A percentile compares a stretch with the other conserved stretches of the same genome.
Evolutionary conservation across 2,329 filamentous ascomycete genomes (phyloP).

Genomic region (Botrytis paeoniae): DNA sequence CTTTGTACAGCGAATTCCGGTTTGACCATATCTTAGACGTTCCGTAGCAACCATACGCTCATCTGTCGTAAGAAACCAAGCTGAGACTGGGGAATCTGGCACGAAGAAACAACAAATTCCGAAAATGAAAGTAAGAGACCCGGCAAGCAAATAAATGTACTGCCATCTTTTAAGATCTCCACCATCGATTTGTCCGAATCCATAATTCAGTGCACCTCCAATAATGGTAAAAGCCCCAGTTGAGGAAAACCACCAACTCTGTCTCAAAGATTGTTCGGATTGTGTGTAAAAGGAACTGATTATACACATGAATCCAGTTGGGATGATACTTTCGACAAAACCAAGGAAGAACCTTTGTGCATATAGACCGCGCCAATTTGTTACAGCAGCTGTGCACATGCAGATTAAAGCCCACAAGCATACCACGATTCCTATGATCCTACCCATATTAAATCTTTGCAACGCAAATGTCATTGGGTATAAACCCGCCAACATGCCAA

Average conservation of each 20-base stretch:
- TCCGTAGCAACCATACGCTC: constrained; percentile 65
- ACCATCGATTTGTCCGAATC: constrained; percentile 59
- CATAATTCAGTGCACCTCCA: constrained; percentile 64
- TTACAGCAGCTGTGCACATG: constrained; percentile 66
- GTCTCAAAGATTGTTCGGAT: constrained; percentile 59
- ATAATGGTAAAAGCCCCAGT: constrained; percentile 56
- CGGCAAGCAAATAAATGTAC: constrained; percentile 51
- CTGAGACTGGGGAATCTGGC: constrained; percentile 62
- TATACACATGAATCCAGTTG: constrained; percentile 65
- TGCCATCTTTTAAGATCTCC: constrained; percentile 61
- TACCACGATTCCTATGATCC: constrained; percentile 60
- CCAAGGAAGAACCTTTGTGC: constrained; percentile 63
- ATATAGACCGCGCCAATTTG: constrained; percentile 60
- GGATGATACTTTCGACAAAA: constrained; percentile 62
- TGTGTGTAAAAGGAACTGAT: constrained; percentile 63
- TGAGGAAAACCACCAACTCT: constrained; percentile 65
- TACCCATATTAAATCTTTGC: constrained; percentile 64
- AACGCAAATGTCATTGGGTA: constrained; percentile 71
- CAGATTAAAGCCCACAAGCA: constrained; percentile 65
- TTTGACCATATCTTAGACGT: constrained; percentile 59
- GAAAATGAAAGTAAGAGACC: constrained; percentile 60
- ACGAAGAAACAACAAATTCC: constrained; percentile 62
- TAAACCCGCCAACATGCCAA: constrained; percentile 71
- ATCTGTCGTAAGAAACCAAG: constrained; percentile 64
- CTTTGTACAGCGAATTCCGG: constrained; percentile 58